Percentiles rank a stretch among this genome's conserved stretches.
Evolutionary conservation across 169 alveolate species (phyloP).

Genomic region (Eimeria tenella): DNA sequence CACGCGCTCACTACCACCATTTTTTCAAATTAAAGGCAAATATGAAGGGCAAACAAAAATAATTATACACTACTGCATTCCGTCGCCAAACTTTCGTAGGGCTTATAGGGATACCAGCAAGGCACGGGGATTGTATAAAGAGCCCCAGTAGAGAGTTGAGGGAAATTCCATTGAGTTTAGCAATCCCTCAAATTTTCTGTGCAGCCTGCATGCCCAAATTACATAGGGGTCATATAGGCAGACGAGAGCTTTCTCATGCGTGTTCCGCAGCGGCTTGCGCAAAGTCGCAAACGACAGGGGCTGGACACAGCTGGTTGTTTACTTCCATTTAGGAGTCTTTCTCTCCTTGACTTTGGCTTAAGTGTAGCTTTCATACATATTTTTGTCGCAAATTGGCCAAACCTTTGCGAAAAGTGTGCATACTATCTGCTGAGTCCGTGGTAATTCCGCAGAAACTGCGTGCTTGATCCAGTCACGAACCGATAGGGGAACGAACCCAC

Average conservation of each 20-base stretch:
- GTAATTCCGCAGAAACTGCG: no score
- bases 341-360: no score
- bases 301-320: not conserved
- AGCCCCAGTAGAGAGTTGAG: not conserved
- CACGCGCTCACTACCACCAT: conserved; percentile 91
- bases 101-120: not conserved
- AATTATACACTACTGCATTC: conserved; percentile 17
- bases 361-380: no score
- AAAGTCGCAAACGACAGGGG: conserved; percentile 48
- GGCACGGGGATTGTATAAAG: not conserved
- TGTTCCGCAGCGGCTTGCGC: conserved; percentile 31
- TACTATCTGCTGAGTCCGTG: no score
- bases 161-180: not conserved
- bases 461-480: no score
- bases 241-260: not conserved
- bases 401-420: no score
- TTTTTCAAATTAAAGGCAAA: not conserved
- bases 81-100: not conserved
- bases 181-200: not conserved
- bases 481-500: no score
- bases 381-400: no score
- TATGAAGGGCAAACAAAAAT: not conserved
- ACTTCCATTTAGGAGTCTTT: no score
- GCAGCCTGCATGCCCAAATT: not conserved
- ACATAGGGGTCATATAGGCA: not conserved